Percentiles rank a stretch among this genome's conserved stretches.
Evolutionary conservation across 2,329 filamentous ascomycete species (phyloP).

Genomic region (Leptosphaerulina australis): DNA sequence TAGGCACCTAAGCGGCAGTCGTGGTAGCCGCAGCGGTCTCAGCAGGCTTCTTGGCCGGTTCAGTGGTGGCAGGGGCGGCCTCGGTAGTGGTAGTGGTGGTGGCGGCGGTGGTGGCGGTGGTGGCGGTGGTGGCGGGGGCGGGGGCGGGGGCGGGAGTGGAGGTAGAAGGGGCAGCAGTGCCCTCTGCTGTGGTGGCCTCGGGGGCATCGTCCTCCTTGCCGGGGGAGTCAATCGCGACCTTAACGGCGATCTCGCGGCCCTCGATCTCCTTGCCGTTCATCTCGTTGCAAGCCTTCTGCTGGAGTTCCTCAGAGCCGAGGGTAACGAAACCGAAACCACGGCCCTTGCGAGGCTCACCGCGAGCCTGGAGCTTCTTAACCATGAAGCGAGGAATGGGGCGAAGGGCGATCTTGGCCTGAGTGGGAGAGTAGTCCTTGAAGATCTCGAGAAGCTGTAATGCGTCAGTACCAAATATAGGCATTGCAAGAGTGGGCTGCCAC

Average conservation of each 20-base stretch:
- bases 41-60: conserved; percentile 23
- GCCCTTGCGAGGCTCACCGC: conserved; percentile 97
- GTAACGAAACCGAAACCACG: conserved; percentile 99
- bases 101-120: conserved; percentile 26
- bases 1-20: conserved; percentile 42
- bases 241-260: conserved; percentile 98
- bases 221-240: conserved; percentile 99
- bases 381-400: conserved; percentile 99
- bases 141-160: conserved; percentile 25
- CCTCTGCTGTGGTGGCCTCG: conserved; percentile 53
- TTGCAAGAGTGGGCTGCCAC: conserved; percentile 30
- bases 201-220: conserved; percentile 91
- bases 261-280: conserved; percentile 99
- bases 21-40: conserved; percentile 38
- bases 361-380: conserved; percentile 99
- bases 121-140: conserved; percentile 26
- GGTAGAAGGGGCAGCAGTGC: conserved; percentile 42
- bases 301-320: conserved; percentile 89
- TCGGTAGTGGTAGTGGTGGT: conserved; percentile 29
- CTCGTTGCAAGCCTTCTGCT: conserved; percentile 95
- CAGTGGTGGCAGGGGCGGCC: conserved; percentile 25
- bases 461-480: conserved; percentile 18
- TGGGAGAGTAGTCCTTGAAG: conserved; percentile 88
- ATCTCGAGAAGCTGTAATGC: conserved; percentile 85
- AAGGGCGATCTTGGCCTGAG: conserved; percentile 96